phyloP scores from a whole-genome alignment of 805 yeast species.

The Pichia nakasei region DNA sequence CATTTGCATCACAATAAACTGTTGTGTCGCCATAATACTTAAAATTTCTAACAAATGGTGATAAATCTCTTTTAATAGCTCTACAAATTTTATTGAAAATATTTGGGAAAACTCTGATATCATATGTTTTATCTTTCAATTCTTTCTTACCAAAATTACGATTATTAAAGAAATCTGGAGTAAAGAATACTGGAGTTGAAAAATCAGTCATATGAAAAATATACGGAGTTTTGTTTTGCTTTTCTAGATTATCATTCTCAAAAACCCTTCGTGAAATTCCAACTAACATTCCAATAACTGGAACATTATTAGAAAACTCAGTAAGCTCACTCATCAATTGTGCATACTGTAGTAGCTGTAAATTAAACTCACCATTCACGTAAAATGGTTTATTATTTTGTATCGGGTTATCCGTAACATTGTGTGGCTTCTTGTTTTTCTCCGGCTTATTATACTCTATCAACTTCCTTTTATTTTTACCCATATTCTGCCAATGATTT shows the following conservation, averaged over 20 bases:
- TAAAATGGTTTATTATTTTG: no score
- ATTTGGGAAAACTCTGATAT: conserved; percentile 1
- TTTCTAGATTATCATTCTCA: background rate
- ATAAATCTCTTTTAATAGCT: background rate
- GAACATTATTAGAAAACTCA: background rate
- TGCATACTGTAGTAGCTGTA: background rate
- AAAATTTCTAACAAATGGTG: conserved; percentile 1
- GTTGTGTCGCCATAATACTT: background rate
- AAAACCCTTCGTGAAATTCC: conserved; percentile 13
- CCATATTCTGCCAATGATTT: no score
- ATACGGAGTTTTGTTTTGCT: conserved; percentile 9
- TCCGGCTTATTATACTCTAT: no score
- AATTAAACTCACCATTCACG: background rate
- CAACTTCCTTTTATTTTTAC: no score
- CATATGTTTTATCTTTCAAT: background rate
- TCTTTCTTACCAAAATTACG: background rate
- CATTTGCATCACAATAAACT: background rate
- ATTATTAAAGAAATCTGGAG: background rate
- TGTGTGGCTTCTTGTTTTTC: no score
- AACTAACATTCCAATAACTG: conserved; percentile 5
- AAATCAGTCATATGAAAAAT: conserved; percentile 20
- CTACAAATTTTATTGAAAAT: background rate
- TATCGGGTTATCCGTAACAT: no score
- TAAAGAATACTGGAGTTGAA: conserved; percentile 2
- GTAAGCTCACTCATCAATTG: background rate